These are phyloP conservation scores for Leccinum huronense DNA, from an alignment of 1,284 basidiomycete species.

Conservation along the genomic window DNA sequence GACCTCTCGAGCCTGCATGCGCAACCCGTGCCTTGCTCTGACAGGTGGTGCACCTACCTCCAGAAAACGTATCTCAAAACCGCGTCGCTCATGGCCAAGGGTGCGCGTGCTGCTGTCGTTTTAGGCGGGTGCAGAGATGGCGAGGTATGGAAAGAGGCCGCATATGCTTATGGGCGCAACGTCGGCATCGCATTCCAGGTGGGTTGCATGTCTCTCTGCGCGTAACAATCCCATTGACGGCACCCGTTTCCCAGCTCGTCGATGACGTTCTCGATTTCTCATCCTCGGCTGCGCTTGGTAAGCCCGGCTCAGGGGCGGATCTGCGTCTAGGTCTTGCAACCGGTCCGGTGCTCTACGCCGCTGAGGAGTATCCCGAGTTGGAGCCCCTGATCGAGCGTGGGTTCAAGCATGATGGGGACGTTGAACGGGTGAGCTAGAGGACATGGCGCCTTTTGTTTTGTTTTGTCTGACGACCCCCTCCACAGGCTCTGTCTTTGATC, in stretches of 20 bases:
- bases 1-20: constrained; percentile 25
- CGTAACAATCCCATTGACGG: constrained; percentile 4
- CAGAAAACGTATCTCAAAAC: constrained; percentile 97
- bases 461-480: constrained; percentile 4
- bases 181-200: constrained; percentile 95
- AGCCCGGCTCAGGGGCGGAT: constrained; percentile 81
- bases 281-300: constrained; percentile 67
- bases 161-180: constrained; percentile 90
- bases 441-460: neutral
- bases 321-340: constrained; percentile 87
- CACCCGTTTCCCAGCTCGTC: constrained; percentile 61
- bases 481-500: constrained; percentile 74
- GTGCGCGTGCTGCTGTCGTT: constrained; percentile 83
- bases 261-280: constrained; percentile 93
- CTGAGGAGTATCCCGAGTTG: constrained; percentile 85
- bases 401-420: constrained; percentile 82
- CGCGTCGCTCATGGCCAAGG: constrained; percentile 94
- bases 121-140: constrained; percentile 84
- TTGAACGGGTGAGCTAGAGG: constrained; percentile 62
- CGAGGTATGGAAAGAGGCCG: constrained; percentile 88
- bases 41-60: constrained; percentile 86
- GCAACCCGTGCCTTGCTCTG: constrained; percentile 29
- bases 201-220: constrained; percentile 26
- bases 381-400: constrained; percentile 83
- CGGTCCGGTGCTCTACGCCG: constrained; percentile 92